These are phyloP conservation scores for Suillus sp. DNA, from an alignment of 768 basidiomycete genomes.

Conservation along the genomic window DNA sequence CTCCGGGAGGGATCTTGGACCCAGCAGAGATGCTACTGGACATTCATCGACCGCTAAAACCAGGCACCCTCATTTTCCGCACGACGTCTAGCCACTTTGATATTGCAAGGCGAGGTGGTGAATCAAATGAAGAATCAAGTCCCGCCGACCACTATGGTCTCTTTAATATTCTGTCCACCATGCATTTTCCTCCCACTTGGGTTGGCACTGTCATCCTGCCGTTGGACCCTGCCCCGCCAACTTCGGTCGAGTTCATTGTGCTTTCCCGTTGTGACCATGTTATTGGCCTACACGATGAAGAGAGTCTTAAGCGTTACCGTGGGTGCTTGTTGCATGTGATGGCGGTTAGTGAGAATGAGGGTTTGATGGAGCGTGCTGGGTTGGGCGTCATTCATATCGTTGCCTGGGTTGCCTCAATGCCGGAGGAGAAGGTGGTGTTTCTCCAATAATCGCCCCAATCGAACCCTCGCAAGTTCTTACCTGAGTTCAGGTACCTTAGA, in stretches of 20 bases:
- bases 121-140: not conserved
- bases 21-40: constrained; percentile 6
- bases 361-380: constrained; percentile 24
- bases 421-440: constrained; percentile 3
- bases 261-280: constrained; percentile 18
- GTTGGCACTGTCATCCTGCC: constrained; percentile 24
- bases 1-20: not conserved
- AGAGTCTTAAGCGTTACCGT: constrained; percentile 13
- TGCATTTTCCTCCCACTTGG: not conserved
- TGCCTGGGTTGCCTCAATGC: constrained; percentile 20
- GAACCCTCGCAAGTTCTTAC: constrained; percentile 13
- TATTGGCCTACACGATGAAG: constrained; percentile 16
- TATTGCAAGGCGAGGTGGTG: constrained; percentile 8
- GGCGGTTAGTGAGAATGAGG: constrained; percentile 18
- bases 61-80: constrained; percentile 29
- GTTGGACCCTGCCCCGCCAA: constrained; percentile 9
- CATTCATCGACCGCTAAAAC: constrained; percentile 8
- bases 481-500: constrained; percentile 21
- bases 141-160: constrained; percentile 9
- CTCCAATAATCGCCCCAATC: constrained; percentile 15
- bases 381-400: constrained; percentile 22
- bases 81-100: constrained; percentile 21
- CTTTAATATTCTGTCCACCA: constrained; percentile 18
- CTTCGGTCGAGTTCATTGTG: constrained; percentile 21
- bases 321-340: constrained; percentile 26